Conservation (phyloP, 768 basidiomycete species). For the Rhodosporidiobolus odoratus region DNA sequence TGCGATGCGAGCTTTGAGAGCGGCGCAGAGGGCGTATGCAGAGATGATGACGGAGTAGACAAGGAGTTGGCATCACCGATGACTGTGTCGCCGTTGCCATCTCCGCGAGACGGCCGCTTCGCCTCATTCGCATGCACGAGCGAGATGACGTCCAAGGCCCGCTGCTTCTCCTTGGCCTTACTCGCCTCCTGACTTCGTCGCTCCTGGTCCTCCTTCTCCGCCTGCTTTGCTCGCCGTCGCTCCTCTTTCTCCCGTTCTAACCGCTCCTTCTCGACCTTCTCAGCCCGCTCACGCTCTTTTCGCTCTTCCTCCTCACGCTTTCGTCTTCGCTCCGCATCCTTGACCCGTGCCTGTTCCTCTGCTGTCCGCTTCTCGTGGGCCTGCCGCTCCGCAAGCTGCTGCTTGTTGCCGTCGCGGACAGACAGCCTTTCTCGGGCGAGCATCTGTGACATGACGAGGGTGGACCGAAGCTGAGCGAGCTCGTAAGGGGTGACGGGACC, state of each 20-base stretch:
- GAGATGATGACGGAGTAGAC: background rate
- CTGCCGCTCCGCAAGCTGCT: background rate
- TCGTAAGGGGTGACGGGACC: slow-evolving; percentile 11
- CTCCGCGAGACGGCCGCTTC: background rate
- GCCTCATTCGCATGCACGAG: slow-evolving; percentile 6
- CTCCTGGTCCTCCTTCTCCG: slow-evolving; percentile 3
- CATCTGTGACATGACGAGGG: slow-evolving; percentile 14
- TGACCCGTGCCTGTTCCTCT: slow-evolving; percentile 42
- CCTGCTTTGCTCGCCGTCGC: slow-evolving; percentile 1
- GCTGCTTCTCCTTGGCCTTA: background rate
- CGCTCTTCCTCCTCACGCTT: slow-evolving; percentile 20
- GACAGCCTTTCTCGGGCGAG: slow-evolving; percentile 8
- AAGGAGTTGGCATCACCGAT: background rate
- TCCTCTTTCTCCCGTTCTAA: slow-evolving; percentile 2
- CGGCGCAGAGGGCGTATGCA: background rate
- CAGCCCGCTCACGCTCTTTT: slow-evolving; percentile 10
- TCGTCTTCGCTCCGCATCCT: slow-evolving; percentile 51
- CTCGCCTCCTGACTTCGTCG: background rate
- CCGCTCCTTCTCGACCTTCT: slow-evolving; percentile 9
- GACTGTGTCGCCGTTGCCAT: background rate
- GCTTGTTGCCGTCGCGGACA: slow-evolving; percentile 11
- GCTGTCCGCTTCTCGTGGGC: background rate
- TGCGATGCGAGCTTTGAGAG: background rate
- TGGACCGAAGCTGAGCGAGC: slow-evolving; percentile 18
- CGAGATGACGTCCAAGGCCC: background rate